A percentile compares a stretch with the other conserved stretches of the same genome.
Evolutionary conservation across 2,329 filamentous ascomycete species (phyloP).

Genomic region (Aspergillus tubingensis): DNA sequence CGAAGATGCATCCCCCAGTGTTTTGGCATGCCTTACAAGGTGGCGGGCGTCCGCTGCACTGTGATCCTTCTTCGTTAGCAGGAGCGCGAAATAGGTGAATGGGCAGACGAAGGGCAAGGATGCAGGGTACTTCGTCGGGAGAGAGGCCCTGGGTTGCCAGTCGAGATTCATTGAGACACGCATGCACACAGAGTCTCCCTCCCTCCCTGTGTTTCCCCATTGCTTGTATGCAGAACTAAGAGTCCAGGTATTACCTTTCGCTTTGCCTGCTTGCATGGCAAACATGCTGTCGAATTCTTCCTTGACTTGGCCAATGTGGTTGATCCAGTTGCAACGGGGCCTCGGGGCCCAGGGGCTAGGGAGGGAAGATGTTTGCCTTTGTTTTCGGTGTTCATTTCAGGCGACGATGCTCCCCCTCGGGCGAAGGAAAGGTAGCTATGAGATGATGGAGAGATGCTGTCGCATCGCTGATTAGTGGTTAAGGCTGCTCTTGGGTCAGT

Average conservation of each 20-base stretch:
- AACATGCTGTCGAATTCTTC: conserved; percentile 41
- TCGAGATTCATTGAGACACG: neutral
- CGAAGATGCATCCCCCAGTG: conserved; percentile 37
- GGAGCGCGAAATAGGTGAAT: conserved; percentile 7
- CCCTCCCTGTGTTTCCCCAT: neutral
- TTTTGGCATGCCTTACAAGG: conserved; percentile 41
- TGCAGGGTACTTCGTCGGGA: neutral
- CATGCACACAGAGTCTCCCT: neutral
- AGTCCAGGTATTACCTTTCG: conserved; percentile 33
- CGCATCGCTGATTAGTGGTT: neutral
- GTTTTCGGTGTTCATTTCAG: conserved; percentile 22
- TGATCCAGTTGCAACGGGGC: conserved; percentile 18
- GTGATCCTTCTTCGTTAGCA: conserved; percentile 8
- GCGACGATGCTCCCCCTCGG: neutral
- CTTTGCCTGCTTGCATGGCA: conserved; percentile 39
- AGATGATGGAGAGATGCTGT: neutral
- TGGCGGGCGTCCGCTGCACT: conserved; percentile 39
- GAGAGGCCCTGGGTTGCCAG: neutral
- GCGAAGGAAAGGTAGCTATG: neutral
- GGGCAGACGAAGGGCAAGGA: neutral
- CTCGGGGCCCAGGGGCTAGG: conserved; percentile 31
- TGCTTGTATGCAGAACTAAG: neutral
- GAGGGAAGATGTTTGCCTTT: conserved; percentile 28
- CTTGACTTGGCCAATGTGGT: conserved; percentile 31
- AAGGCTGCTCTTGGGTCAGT: neutral